phyloP scores from a whole-genome alignment of 495 filamentous ascomycete species.

The Terfezia boudieri region DNA sequence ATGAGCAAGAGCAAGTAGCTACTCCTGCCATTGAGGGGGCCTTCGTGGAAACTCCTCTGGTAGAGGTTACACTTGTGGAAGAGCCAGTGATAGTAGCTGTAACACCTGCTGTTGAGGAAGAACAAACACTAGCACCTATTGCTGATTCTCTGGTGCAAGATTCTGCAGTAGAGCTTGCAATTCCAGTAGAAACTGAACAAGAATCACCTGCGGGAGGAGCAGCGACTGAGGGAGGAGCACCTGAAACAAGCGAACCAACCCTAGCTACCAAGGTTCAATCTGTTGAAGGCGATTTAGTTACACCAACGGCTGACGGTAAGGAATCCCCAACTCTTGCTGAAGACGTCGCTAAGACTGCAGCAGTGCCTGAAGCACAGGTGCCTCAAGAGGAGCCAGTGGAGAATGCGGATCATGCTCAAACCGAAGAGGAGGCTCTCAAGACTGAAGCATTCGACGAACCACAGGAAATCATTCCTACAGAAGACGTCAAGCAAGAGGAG shows the following conservation, averaged over 20 bases:
- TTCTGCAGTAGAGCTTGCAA: not conserved
- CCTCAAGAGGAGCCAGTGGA: not conserved
- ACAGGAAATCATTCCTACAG: too few species aligned
- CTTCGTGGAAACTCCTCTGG: not conserved
- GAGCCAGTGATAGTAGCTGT: not conserved
- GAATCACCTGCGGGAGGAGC: not conserved
- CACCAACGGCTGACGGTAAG: not conserved
- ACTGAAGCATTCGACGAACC: too few species aligned
- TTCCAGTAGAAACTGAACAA: not conserved
- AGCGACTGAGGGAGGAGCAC: not conserved
- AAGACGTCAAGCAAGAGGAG: too few species aligned
- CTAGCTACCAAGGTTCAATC: not conserved
- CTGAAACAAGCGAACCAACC: not conserved
- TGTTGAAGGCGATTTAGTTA: not conserved
- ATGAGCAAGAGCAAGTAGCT: not conserved
- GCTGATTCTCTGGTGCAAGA: not conserved
- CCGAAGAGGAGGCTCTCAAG: too few species aligned
- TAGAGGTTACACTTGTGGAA: not conserved
- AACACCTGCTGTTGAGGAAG: not conserved
- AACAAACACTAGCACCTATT: not conserved
- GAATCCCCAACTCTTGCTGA: not conserved
- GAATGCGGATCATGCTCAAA: not conserved
- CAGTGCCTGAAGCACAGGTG: not conserved
- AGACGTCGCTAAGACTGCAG: not conserved
- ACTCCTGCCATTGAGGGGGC: not conserved